Evolutionary conservation across 345 rosid species (phyloP), one percentile per base, ranked within the genome.

Genomic region (Salix koriyanagi): DNA sequence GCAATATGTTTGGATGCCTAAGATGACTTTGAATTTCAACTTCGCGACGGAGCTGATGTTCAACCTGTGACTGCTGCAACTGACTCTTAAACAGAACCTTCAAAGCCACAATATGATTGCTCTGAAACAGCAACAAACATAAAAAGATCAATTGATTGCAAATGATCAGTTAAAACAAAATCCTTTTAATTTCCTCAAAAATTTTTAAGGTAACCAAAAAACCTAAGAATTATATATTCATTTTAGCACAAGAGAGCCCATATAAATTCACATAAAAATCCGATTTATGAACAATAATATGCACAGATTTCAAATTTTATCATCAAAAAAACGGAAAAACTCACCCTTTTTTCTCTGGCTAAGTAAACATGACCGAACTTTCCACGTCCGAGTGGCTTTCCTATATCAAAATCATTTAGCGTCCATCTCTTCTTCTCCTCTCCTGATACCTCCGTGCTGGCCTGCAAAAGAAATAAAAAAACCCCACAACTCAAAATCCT

Each of bases 1-100:
- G 86, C 75, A 96, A 79, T 13, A 96, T 96, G 58, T 93, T 96
- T 41, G 99, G 93, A 81, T 93, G 91, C 1, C 97, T 85, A 60
- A 96, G 97, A 85, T 96, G 98, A 80, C 98, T 93, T 81, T 96
- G 99, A 50, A 96, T 96, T 84, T 96, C 98, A 26, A 96, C 97
- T 89, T 96, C 99, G 12, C 98, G 87, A 10, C 97, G 90, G 7
- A 96, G 95, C 84, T 93, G 99, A 80, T 93, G 98, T 82, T 96
- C 98, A 70, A 93, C 98, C 81, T 93, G 98, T 39, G 99, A 96
- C 79, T 96, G 92, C 42, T 93, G 98, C 81, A 96, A 84, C 87
- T 96, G 99, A 81, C 86, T 90, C 86, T 96, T 96, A 75, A 96
- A 96, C 54, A 96, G 91, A 76, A 96, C 98, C 87, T 96, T 96